A percentile compares a stretch with the other conserved stretches of the same genome.
phyloP scores from a whole-genome alignment of 73 alveolate genomes.

The Paramecium biaurelia region DNA sequence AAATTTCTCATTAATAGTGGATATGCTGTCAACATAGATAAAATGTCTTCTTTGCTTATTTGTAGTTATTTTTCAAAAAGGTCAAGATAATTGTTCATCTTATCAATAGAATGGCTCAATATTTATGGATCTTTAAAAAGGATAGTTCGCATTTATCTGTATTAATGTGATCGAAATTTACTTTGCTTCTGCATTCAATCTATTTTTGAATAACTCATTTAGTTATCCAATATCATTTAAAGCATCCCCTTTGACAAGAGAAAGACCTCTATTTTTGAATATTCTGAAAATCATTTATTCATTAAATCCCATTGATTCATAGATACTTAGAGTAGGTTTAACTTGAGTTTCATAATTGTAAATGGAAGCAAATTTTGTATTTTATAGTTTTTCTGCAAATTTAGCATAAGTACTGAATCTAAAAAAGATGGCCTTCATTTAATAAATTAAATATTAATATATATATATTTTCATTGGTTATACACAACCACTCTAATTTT shows the following conservation, averaged over 20 bases:
- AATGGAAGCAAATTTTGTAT: background rate
- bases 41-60: background rate
- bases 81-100: background rate
- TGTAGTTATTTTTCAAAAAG: background rate
- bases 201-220: background rate
- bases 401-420: slow-evolving; percentile 4
- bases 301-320: background rate
- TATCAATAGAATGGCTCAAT: background rate
- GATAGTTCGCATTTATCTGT: background rate
- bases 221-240: background rate
- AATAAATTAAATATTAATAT: background rate
- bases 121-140: slow-evolving; percentile 1
- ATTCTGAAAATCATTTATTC: background rate
- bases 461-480: slow-evolving; percentile 18
- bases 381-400: background rate
- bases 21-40: background rate
- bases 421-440: background rate
- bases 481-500: background rate
- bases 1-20: slow-evolving; percentile 5
- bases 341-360: background rate
- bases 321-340: background rate
- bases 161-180: background rate
- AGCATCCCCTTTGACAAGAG: background rate
- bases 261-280: background rate
- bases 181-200: background rate